Evolutionary conservation across 2,329 filamentous ascomycete species (phyloP).

Genomic region (Ophiosphaerella narmari): DNA sequence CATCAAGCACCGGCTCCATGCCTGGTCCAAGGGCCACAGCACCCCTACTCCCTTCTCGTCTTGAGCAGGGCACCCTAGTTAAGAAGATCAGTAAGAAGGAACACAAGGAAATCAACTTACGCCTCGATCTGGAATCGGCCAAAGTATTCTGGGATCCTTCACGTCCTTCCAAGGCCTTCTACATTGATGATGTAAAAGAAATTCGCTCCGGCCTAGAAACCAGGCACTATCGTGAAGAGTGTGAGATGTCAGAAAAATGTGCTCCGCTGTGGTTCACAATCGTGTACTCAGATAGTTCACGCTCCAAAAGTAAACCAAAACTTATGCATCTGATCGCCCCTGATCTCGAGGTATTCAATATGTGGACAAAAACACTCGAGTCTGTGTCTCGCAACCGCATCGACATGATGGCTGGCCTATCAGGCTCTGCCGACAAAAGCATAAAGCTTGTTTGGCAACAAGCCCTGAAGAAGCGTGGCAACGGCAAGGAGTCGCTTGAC

Average conservation of each 20-base stretch:
- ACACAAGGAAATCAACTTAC: constrained; percentile 72
- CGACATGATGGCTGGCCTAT: constrained; percentile 86
- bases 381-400: constrained; percentile 84
- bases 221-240: constrained; percentile 86
- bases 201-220: constrained; percentile 84
- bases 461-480: constrained; percentile 72
- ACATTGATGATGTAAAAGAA: constrained; percentile 93
- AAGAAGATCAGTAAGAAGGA: constrained; percentile 86
- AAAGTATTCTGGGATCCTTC: constrained; percentile 87
- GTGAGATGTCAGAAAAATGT: constrained; percentile 68
- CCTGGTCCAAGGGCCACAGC: constrained; percentile 56
- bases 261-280: constrained; percentile 86
- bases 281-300: constrained; percentile 78
- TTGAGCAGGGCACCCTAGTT: constrained; percentile 78
- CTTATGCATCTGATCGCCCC: constrained; percentile 86
- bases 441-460: constrained; percentile 83
- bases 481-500: constrained; percentile 73
- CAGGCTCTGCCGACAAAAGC: constrained; percentile 75
- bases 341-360: constrained; percentile 69
- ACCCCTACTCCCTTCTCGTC: constrained; percentile 74
- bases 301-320: constrained; percentile 75
- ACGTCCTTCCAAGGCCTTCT: constrained; percentile 80
- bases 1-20: constrained; percentile 40
- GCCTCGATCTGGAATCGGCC: constrained; percentile 79
- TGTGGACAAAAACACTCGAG: constrained; percentile 85